Base-by-base conservation (phyloP, 2,329 filamentous ascomycete species). In the Bipolaris bicolor region DNA sequence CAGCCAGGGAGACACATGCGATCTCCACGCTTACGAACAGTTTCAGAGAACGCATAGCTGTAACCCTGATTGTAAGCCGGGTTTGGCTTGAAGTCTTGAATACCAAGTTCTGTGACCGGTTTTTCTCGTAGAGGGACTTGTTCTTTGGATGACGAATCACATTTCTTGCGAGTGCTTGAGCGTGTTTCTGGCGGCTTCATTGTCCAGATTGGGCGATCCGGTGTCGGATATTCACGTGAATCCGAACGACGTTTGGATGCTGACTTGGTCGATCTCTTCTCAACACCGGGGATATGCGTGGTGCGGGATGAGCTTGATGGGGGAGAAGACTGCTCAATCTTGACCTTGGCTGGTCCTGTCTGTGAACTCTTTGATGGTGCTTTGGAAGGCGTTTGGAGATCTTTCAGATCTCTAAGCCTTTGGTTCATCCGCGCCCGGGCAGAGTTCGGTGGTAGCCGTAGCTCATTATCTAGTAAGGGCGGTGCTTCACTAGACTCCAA, bases 21-120 rank as follows among this genome's bases (percentile, higher is more conserved):
- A 39, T 89, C 86, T 9, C 86, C 84, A 62, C 83, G 88, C 52
- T 84, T 85, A 50, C 92, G 88, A 13, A 96, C 84, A 0, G 92
- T 88, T 57, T 94, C 89, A 1, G 83, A 80, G 71, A 87, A 96
- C 10, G 91, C 91, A 74, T 86, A 91, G 52, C 87, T 84, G 41
- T 87, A 80, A 1, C 90, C 90, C 40, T 89, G 83, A 62, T 93
- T 94, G 64, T 81, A 83, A 4, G 80, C 79, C 0, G 91, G 88
- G 62, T 97, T 96, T 66, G 95, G 81, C 72, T 89, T 94, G 80
- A 97, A 97, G 75, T 96, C 89, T 11, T 86, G 84, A 1, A 89
- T 78, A 13, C 79, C 79, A 11, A 96, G 82, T 33, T 83, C 79
- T 0, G 81, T 77, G 3, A 87, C 62, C 0, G 87, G 83, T 49